Base-by-base conservation (phyloP, 139 green algal genomes). In the Yamagishiella unicocca region DNA sequence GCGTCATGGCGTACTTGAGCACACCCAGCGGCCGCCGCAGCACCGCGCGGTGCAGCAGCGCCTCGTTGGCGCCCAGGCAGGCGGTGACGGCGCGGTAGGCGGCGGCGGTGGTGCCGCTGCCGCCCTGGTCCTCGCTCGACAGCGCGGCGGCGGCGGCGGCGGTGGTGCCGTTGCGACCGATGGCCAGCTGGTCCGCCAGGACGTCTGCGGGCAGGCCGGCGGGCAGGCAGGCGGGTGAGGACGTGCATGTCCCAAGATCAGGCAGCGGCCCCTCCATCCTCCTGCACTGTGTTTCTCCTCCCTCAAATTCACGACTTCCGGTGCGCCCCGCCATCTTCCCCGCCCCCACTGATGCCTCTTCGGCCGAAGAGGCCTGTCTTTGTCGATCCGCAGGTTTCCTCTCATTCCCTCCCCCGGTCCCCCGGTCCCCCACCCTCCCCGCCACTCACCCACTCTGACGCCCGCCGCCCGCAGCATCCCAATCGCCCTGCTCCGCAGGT, bases 1-100 rank as follows among this genome's bases (percentile, higher is more conserved):
- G 86, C 9, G 98, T 99, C 98, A 99, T 99, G 6, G 98, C 98
- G 87, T 99, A 99, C 90, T 99, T 99, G 54, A 98, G 93, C 40
- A 98, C 85, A 33, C 91, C 93, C 58, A 96, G 85, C 1, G 98
- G 98, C 43, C 92, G 82, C 5, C 93, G 77, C n/a, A 94, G 94
- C 10, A 90, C 94, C 2, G 94, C 96, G 31, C 95, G 85, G 90
- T 99, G 97, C 38, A 99, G 87, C 62, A 99, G 90, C 33, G 95
- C 85, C 90, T 97, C 96, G 86, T 99, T 99, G 8, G 91, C 96
- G 5, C 42, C 0, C 53, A 97, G 89, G 84, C 96, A 98, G 0
- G 92, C 92, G 5, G 83, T 50, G 81, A 96, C 55, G 0, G 93
- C 89, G 38, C 4, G 6, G 68, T 50, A 35, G 42, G 50, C 75